These are phyloP conservation scores for Rhynchospora breviuscula DNA, from an alignment of 176 grass and related monocot species.

Conservation along the genomic window DNA sequence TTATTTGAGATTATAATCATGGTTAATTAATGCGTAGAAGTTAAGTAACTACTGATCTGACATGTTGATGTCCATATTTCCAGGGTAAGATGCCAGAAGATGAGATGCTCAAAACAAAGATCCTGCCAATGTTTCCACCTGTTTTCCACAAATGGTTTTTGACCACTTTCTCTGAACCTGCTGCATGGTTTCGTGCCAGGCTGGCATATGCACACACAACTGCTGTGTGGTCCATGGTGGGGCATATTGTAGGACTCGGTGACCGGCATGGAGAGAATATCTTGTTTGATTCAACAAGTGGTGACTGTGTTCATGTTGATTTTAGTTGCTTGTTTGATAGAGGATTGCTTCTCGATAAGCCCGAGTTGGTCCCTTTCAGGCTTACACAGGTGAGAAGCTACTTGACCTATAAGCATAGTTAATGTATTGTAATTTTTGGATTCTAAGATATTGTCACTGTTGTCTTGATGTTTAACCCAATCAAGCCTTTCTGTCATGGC, in stretches of 20 bases:
- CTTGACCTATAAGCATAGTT: neutral
- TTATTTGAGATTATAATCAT: neutral
- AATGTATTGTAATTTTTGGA: neutral
- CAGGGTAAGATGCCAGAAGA: slow-evolving; percentile 69
- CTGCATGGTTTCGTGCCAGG: slow-evolving; percentile 90
- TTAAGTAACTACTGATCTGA: neutral
- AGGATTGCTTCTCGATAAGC: slow-evolving; percentile 77
- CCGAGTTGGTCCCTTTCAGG: slow-evolving; percentile 93
- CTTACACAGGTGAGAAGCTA: slow-evolving; percentile 63
- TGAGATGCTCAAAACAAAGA: slow-evolving; percentile 70
- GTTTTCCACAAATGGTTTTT: slow-evolving; percentile 98
- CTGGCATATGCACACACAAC: slow-evolving; percentile 80
- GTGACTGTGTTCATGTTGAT: slow-evolving; percentile 93
- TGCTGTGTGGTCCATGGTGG: slow-evolving; percentile 97
- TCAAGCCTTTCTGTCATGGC: neutral
- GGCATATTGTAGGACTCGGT: slow-evolving; percentile 92
- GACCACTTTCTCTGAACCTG: slow-evolving; percentile 92
- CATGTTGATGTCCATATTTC: neutral
- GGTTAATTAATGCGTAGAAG: neutral
- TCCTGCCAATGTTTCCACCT: slow-evolving; percentile 85
- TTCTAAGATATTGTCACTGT: neutral
- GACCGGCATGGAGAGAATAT: slow-evolving; percentile 95
- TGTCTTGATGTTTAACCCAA: neutral
- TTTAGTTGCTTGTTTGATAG: slow-evolving; percentile 93
- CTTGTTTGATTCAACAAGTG: slow-evolving; percentile 72